phyloP scores from a whole-genome alignment of 371 early-diverging fungal species.

The Rhizopus microsporus region DNA sequence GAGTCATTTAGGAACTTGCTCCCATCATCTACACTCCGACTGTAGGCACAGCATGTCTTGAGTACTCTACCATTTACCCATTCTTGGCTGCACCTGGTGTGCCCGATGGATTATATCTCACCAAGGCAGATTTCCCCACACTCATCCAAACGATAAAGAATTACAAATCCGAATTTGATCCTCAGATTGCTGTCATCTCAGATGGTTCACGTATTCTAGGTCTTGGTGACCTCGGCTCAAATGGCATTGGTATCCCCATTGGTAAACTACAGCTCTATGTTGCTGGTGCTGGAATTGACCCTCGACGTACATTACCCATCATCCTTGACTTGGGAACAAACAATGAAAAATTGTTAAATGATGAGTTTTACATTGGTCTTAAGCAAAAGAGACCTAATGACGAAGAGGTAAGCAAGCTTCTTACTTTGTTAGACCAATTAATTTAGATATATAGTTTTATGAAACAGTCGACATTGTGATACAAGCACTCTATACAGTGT shows the following conservation, averaged over 20 bases:
- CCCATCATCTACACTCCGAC: conserved; percentile 92
- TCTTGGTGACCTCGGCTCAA: conserved; percentile 88
- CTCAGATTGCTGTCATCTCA: conserved; percentile 85
- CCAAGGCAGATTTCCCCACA: conserved; percentile 62
- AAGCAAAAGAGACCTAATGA: conserved; percentile 52
- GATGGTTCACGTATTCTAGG: conserved; percentile 95
- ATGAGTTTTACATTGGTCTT: conserved; percentile 86
- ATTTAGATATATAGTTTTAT: conserved; percentile 64
- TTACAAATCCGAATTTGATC: conserved; percentile 55
- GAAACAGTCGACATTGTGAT: conserved; percentile 81
- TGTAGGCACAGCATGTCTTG: conserved; percentile 87
- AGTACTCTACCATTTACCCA: conserved; percentile 87
- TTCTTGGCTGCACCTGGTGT: conserved; percentile 76
- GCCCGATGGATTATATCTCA: conserved; percentile 82
- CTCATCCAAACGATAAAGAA: conserved; percentile 70
- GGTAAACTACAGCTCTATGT: conserved; percentile 92
- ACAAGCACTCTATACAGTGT: conserved; percentile 61
- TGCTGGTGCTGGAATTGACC: conserved; percentile 91
- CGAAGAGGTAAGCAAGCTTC: conserved; percentile 32
- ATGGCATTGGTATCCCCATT: conserved; percentile 93
- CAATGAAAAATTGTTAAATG: conserved; percentile 69
- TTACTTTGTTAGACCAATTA: conserved; percentile 60
- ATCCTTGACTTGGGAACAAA: conserved; percentile 90
- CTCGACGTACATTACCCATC: conserved; percentile 83
- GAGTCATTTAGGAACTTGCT: conserved; percentile 61